phyloP scores from a whole-genome alignment of 306 rosid genomes.

The Adenanthera pavonina region DNA sequence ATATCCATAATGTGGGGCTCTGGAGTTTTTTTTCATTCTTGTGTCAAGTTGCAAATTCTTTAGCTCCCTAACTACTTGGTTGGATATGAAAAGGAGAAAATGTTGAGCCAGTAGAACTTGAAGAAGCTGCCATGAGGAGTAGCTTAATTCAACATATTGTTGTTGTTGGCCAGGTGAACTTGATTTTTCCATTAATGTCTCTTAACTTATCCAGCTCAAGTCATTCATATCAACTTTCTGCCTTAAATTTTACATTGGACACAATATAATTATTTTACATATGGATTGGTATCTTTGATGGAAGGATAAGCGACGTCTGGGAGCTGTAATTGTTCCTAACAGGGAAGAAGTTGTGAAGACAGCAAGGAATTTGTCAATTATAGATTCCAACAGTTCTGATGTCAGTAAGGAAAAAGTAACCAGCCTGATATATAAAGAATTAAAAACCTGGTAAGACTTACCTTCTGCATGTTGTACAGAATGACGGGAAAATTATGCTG shows the following conservation, averaged over 20 bases:
- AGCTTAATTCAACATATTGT: slow-evolving; percentile 83
- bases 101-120: slow-evolving; percentile 85
- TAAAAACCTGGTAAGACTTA: slow-evolving; percentile 63
- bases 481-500: background rate
- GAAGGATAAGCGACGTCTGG: slow-evolving; percentile 92
- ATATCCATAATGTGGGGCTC: background rate
- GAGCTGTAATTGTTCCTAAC: slow-evolving; percentile 92
- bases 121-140: slow-evolving; percentile 93
- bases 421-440: slow-evolving; percentile 63
- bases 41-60: background rate
- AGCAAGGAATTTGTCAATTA: slow-evolving; percentile 58
- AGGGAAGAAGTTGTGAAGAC: slow-evolving; percentile 72
- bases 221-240: slow-evolving; percentile 4
- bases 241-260: slow-evolving; percentile 12
- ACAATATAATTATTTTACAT: slow-evolving; percentile 9
- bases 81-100: slow-evolving; percentile 76
- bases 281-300: slow-evolving; percentile 20
- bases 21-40: background rate
- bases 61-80: slow-evolving; percentile 34
- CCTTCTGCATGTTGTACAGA: slow-evolving; percentile 25
- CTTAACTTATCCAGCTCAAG: slow-evolving; percentile 6
- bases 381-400: slow-evolving; percentile 59
- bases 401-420: slow-evolving; percentile 59
- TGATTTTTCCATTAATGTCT: slow-evolving; percentile 1
- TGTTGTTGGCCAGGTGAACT: slow-evolving; percentile 87